Evolutionary conservation across 2,329 filamentous ascomycete species (phyloP), one percentile per base, ranked within the genome.

Genomic region (Ophiostoma sp.): DNA sequence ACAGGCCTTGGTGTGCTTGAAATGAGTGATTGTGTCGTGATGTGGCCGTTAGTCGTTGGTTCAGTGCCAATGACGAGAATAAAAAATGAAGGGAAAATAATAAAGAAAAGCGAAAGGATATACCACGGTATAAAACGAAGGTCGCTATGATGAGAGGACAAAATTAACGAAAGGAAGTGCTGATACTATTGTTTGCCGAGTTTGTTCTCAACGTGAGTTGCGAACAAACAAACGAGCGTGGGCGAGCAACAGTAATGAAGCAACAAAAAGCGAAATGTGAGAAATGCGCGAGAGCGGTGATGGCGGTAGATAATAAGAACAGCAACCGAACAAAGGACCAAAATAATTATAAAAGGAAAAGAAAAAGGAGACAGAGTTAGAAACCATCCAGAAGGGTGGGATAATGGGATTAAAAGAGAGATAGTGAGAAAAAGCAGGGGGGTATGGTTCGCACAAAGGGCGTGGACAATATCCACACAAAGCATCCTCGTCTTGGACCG

Each of bases 401-500:
- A 63, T 42, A 18, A 18, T 63, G 60, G 40, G 40, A 63, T 63
- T 63, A 42, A 42, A 66, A 16, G 60, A 63, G 60, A 63, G 38
- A 42, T n/a, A 44, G 16, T 14, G 64, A 64, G 6, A 7, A 63
- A 63, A 49, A 63, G 5, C 16, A 42, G 60, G 60, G 27, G 60
- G 58, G 36, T 41, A n/a, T 18, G 38, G 60, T 42, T n/a, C 8
- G 58, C 40, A 63, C 36, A 42, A n/a, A 55, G 55, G 55, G 55
- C 55, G 58, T 63, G 36, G n/a, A 16, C 58, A 42, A 41, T 62
- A 42, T 42, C 60, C 60, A 44, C 60, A 63, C 60, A 60, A 60
- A 14, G 60, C 60, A 63, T 18, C 16, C 38, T 16, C 38, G 18
- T 42, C 38, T 18, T 63, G 16, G 40, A 63, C 58, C 5, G 38